Evolutionary conservation across 2,329 filamentous ascomycete species (phyloP).

Genomic region (Fulvia fulva): DNA sequence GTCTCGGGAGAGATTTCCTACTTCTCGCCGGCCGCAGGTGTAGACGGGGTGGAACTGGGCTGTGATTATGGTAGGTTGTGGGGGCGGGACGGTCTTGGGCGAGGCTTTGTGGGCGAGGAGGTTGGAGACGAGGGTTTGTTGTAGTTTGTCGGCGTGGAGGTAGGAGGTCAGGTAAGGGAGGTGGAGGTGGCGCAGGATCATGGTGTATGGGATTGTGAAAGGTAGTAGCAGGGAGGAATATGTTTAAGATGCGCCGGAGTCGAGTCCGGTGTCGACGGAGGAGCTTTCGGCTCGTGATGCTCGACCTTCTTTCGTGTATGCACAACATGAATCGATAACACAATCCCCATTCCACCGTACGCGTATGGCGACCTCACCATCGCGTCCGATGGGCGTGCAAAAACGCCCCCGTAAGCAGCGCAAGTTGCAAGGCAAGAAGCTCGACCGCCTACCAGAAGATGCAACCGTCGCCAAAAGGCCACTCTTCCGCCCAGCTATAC

Average conservation of each 20-base stretch:
- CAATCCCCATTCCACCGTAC: background rate
- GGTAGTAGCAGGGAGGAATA: background rate
- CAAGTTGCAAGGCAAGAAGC: constrained; percentile 1
- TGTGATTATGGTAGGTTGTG: constrained; percentile 67
- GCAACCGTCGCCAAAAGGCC: constrained; percentile 53
- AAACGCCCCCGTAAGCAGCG: background rate
- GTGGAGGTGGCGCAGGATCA: constrained; percentile 60
- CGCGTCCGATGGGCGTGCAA: background rate
- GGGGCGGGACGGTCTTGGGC: constrained; percentile 28
- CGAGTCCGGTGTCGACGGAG: background rate
- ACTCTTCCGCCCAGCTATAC: constrained; percentile 53
- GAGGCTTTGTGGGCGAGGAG: constrained; percentile 60
- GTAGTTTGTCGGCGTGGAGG: constrained; percentile 51
- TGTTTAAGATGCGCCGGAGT: background rate
- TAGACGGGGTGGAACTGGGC: constrained; percentile 81
- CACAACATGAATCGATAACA: background rate
- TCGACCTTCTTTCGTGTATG: background rate
- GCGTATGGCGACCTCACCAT: background rate
- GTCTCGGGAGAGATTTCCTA: constrained; percentile 43
- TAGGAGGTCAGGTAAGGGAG: constrained; percentile 55
- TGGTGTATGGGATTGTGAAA: constrained; percentile 21
- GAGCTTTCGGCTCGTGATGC: background rate
- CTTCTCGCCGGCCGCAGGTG: constrained; percentile 82
- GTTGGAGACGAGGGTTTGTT: constrained; percentile 53
- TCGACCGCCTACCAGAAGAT: constrained; percentile 33